Percentiles rank a stretch among this genome's conserved stretches.
Evolutionary conservation across 179 eudicot genomes (phyloP).

Genomic region (Sideroxylon spinosum): DNA sequence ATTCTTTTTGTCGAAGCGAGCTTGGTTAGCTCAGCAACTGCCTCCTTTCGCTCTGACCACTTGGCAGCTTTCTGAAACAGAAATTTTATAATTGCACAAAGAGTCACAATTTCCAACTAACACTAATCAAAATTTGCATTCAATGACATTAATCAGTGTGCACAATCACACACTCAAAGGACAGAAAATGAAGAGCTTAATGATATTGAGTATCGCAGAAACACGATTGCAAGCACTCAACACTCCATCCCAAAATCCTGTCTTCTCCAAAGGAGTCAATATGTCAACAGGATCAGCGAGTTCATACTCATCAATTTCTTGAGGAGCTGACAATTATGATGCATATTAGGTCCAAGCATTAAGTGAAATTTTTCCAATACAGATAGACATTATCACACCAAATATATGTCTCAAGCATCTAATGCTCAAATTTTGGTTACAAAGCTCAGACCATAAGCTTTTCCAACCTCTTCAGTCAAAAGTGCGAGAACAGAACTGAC

Average conservation of each 20-base stretch:
- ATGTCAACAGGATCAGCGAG: slow-evolving; percentile 98
- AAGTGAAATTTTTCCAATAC: slow-evolving; percentile 1
- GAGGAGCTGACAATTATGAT: slow-evolving; percentile 60
- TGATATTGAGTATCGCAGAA: background rate
- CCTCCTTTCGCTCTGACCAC: slow-evolving; percentile 99
- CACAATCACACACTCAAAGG: slow-evolving; percentile 2
- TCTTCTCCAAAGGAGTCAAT: slow-evolving; percentile 88
- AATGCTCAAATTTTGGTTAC: background rate
- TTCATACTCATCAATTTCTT: slow-evolving; percentile 92
- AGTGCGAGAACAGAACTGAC: background rate
- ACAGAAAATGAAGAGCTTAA: background rate
- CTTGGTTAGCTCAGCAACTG: slow-evolving; percentile 90
- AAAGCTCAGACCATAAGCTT: slow-evolving; percentile 1
- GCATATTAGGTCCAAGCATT: background rate
- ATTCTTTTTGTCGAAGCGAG: slow-evolving; percentile 93
- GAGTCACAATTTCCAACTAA: background rate
- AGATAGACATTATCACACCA: background rate
- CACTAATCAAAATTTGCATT: background rate
- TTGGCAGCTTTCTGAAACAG: slow-evolving; percentile 81
- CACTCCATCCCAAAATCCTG: slow-evolving; percentile 99
- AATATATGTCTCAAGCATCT: background rate
- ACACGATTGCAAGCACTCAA: slow-evolving; percentile 39
- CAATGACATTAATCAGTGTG: slow-evolving; percentile 5
- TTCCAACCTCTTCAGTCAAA: background rate
- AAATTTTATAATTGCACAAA: background rate